Percentiles rank a stretch among this genome's conserved stretches.
These are phyloP conservation scores for Vicia faba DNA, from an alignment of 306 rosid species.

Conservation along the genomic window DNA sequence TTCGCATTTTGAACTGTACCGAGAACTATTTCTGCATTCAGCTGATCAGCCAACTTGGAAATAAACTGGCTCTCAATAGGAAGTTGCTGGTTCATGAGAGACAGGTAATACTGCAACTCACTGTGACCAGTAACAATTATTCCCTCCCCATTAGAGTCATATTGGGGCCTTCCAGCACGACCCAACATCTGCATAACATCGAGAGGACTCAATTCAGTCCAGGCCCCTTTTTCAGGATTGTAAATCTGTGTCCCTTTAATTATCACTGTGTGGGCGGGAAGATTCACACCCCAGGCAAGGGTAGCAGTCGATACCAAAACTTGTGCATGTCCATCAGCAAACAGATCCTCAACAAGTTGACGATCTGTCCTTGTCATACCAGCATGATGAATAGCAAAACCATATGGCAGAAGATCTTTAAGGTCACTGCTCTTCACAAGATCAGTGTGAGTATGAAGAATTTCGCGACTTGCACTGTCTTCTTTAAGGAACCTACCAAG, in stretches of 20 bases:
- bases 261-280: slow-evolving; percentile 90
- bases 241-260: slow-evolving; percentile 95
- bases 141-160: slow-evolving; percentile 86
- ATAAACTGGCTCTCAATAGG: slow-evolving; percentile 94
- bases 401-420: slow-evolving; percentile 92
- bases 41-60: slow-evolving; percentile 87
- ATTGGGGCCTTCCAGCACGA: slow-evolving; percentile 98
- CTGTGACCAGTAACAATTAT: slow-evolving; percentile 88
- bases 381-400: slow-evolving; percentile 97
- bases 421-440: slow-evolving; percentile 93
- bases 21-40: slow-evolving; percentile 91
- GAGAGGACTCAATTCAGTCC: slow-evolving; percentile 96
- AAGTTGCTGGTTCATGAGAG: slow-evolving; percentile 94
- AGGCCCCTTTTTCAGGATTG: slow-evolving; percentile 93
- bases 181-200: slow-evolving; percentile 98
- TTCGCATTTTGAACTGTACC: slow-evolving; percentile 88
- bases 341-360: slow-evolving; percentile 94
- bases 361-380: slow-evolving; percentile 93
- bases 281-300: slow-evolving; percentile 98
- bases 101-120: slow-evolving; percentile 90
- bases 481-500: slow-evolving; percentile 90
- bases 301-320: slow-evolving; percentile 97
- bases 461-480: slow-evolving; percentile 97
- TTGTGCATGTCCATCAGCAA: slow-evolving; percentile 93
- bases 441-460: slow-evolving; percentile 92